Base-by-base conservation (phyloP, 2,329 filamentous ascomycete genomes). In the Aureobasidium melanogenum region DNA sequence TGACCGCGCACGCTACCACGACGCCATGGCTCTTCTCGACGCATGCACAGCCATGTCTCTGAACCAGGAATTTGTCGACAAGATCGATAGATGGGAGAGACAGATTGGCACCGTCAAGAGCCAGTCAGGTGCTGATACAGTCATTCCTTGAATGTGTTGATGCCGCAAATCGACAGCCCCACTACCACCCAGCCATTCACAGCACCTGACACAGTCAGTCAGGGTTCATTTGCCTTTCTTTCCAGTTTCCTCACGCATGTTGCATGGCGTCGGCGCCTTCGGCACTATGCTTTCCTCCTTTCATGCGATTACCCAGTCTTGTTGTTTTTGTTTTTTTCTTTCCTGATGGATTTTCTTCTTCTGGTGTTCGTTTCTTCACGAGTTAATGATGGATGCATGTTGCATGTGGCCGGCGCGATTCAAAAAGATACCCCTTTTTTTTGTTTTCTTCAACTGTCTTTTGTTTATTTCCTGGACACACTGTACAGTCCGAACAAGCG, bases 321-420 rank as follows among this genome's bases (percentile, higher is more conserved):
- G 12, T 32, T 32, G 26, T 56, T n/a, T n/a, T n/a, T 34, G 51
- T 30, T 34, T 34, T 34, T 26, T 32, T 6, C 22, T 39, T 30
- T 54, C 15, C 24, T 41, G 34, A n/a, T 26, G 12, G 30, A 22
- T 19, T n/a, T 41, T 30, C 3, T 19, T 30, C 8, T 22, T 36
- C 28, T 43, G 52, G 38, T 24, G 38, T 56, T 34, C 6, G 24
- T 32, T 44, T 43, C 34, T 56, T 44, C 24, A 44, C 52, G 39
- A 43, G 26, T 44, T 56, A 34, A 56, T 56, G 52, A 56, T 44
- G 52, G 52, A 56, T 44, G 52, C 52, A 56, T 56, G 52, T 56
- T 56, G 26, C 52, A 56, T 56, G 46, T 50, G 38, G 52, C 52
- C 28, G 52, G 52, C 52, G 52, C 52, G 52, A 26, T 56, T 55